Conservation (phyloP, 352 stramenopile species). For the Elongisporangium anandrum region DNA sequence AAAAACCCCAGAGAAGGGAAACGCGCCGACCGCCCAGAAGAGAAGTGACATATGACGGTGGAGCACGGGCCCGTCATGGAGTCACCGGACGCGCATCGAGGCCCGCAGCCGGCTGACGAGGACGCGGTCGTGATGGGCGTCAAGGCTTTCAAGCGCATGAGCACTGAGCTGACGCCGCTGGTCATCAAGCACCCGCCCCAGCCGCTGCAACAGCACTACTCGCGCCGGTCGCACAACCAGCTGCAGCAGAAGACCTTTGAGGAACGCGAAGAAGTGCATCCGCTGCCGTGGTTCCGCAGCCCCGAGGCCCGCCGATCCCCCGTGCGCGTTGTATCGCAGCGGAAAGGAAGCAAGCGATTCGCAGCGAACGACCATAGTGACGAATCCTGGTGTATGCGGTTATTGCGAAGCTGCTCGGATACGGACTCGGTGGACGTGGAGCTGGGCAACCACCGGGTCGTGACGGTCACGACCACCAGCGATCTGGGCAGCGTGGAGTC, state of each 20-base stretch:
- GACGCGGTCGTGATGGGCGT: not conserved
- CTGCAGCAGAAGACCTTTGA: not conserved
- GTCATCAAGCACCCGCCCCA: not conserved
- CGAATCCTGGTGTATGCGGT: conserved; percentile 3
- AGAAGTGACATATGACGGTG: not conserved
- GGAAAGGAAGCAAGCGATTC: conserved; percentile 5
- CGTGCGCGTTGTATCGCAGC: conserved; percentile 6
- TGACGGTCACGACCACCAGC: conserved; percentile 6
- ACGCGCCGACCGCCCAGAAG: not conserved
- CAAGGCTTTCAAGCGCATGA: not conserved
- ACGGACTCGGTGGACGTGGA: conserved; percentile 40
- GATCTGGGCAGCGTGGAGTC: conserved; percentile 21
- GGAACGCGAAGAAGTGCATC: conserved; percentile 49
- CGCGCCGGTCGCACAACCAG: not conserved
- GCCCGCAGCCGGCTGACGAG: not conserved
- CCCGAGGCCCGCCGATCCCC: conserved; percentile 36
- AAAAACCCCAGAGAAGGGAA: not conserved
- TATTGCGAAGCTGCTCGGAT: conserved; percentile 2
- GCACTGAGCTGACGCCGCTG: not conserved
- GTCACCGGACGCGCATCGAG: not conserved
- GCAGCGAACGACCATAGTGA: not conserved
- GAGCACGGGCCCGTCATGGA: not conserved
- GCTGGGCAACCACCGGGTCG: conserved; percentile 20
- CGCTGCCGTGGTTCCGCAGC: conserved; percentile 75
- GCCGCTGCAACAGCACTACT: not conserved